Percentiles rank a stretch among this genome's conserved stretches.
phyloP scores from a whole-genome alignment of 495 filamentous ascomycete genomes.

The Neurospora sp. region DNA sequence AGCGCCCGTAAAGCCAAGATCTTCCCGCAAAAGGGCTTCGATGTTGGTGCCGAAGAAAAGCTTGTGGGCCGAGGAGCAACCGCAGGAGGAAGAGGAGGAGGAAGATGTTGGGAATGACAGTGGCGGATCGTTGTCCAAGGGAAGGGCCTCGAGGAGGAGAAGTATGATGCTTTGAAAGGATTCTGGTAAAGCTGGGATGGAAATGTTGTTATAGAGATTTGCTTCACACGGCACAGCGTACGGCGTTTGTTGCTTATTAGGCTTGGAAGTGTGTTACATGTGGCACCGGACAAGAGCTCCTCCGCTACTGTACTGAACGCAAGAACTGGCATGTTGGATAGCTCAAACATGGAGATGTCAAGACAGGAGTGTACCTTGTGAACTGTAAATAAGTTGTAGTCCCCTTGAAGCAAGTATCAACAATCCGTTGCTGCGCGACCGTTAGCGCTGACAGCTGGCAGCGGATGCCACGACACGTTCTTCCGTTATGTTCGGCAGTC shows the following conservation, averaged over 20 bases:
- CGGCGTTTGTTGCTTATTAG: background rate
- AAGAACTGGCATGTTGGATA: background rate
- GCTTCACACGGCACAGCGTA: background rate
- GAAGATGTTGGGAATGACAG: slow-evolving; percentile 3
- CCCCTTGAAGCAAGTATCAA: background rate
- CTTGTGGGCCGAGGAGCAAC: background rate
- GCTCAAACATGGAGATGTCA: background rate
- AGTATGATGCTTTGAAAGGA: slow-evolving; percentile 48
- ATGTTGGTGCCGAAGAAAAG: slow-evolving; percentile 29
- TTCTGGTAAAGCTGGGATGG: background rate
- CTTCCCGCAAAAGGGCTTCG: slow-evolving; percentile 27
- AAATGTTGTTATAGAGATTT: background rate
- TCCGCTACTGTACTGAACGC: background rate
- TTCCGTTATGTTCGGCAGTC: background rate
- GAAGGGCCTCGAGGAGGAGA: slow-evolving; percentile 27
- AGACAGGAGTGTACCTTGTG: background rate
- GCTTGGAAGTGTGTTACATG: background rate
- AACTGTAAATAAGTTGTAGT: background rate
- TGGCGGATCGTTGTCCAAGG: background rate
- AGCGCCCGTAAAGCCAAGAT: slow-evolving; percentile 7
- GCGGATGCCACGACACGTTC: background rate
- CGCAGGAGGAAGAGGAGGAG: background rate
- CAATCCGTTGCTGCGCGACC: background rate
- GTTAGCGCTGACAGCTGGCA: background rate
- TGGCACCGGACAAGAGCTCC: background rate